Conservation (phyloP, 2,329 filamentous ascomycete genomes). For the Fusarium domesticum region DNA sequence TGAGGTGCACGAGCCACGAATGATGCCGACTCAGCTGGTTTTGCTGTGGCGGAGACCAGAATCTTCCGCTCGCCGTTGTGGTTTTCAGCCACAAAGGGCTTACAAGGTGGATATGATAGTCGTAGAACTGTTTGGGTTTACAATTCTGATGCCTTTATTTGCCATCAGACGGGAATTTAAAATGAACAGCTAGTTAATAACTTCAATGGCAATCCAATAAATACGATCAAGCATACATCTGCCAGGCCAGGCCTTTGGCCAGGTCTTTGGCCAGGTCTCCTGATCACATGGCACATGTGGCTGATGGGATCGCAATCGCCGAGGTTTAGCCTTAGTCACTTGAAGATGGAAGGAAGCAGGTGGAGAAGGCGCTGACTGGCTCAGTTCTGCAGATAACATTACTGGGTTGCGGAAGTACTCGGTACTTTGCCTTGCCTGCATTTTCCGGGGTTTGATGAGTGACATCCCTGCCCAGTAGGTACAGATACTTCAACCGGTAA, state of each 20-base stretch:
- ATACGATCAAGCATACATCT: no score
- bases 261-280: neutral
- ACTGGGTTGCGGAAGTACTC: no score
- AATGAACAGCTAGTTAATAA: no score
- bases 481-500: constrained; percentile 10
- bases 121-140: no score
- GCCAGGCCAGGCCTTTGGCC: no score
- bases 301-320: neutral
- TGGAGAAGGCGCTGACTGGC: neutral
- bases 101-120: no score
- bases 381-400: no score
- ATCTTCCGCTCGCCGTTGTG: constrained; percentile 19
- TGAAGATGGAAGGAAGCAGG: neutral
- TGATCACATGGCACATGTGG: neutral
- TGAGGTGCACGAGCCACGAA: constrained; percentile 32
- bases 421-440: no score
- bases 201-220: no score
- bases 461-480: constrained; percentile 14
- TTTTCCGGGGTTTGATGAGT: constrained; percentile 4
- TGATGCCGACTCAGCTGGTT: constrained; percentile 24
- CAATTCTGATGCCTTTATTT: no score
- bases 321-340: neutral
- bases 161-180: constrained; percentile 2
- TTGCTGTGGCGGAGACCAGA: constrained; percentile 13
- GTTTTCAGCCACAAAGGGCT: constrained; percentile 2